A percentile compares a stretch with the other conserved stretches of the same genome.
These are phyloP conservation scores for Ananas comosus DNA, from an alignment of 176 grass and related monocot species.

Conservation along the genomic window DNA sequence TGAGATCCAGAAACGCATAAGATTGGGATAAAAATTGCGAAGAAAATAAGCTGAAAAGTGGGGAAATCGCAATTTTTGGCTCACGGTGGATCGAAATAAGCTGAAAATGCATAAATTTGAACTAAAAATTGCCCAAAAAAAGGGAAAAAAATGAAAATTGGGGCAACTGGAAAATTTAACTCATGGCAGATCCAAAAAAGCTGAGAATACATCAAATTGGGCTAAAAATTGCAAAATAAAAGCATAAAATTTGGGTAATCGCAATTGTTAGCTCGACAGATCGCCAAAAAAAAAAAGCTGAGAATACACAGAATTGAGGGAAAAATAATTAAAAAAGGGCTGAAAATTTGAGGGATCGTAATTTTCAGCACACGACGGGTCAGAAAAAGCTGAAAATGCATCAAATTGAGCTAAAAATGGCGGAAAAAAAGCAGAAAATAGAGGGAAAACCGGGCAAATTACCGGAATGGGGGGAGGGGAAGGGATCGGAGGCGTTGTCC, in stretches of 20 bases:
- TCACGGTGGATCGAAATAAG: too few relatives aligned
- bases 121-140: neutral
- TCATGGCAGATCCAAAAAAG: neutral
- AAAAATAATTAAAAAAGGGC: too few relatives aligned
- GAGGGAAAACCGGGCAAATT: neutral
- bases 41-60: neutral
- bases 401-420: neutral
- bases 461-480: constrained; percentile 9
- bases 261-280: too few relatives aligned
- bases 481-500: constrained; percentile 7
- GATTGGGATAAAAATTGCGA: neutral
- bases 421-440: neutral
- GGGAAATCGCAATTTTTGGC: too few relatives aligned
- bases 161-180: neutral
- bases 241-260: too few relatives aligned
- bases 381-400: neutral
- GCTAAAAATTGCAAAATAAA: too few relatives aligned
- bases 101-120: neutral
- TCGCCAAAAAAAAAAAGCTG: too few relatives aligned
- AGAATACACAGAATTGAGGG: too few relatives aligned
- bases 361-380: too few relatives aligned
- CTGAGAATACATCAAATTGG: too few relatives aligned
- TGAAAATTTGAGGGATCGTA: too few relatives aligned
- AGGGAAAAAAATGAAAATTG: too few relatives aligned
- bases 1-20: neutral